Evolutionary conservation across 2,329 filamentous ascomycete species (phyloP), one percentile per base, ranked within the genome.

Genomic region (Dactylellina cionopaga): DNA sequence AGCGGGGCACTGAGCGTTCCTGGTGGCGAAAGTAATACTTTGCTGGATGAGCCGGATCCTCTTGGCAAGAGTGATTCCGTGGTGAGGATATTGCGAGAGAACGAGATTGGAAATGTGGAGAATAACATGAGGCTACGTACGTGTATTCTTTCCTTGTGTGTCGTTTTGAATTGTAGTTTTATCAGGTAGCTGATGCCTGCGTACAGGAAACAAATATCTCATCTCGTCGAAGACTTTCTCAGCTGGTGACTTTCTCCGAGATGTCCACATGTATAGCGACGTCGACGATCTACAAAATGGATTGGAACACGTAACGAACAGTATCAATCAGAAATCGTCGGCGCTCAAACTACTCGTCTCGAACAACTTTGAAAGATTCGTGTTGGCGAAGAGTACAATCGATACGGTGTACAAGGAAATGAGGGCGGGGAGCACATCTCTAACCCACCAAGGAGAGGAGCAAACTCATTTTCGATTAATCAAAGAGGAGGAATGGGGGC

Each of bases 371-470:
- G 96, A 99, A 81, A 90, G 94, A 75, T 99, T 99, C 82, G 95
- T 99, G 63, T 90, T 92, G 74, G 95, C 95, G 43, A 99, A 99
- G 81, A 92, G 94, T 15, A 98, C 94, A 5, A 98, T 99, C 78
- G 95, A 99, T 82, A 96, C 96, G 81, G 95, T 99, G 56, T 99
- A 99, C 82, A 96, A 89, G 74, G 95, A 99, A 80, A 99, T 99
- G 95, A 96, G 87, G 84, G 93, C 83, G 81, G 82, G 41, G 81
- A 85, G 63, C 78, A 81, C 47, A 78, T 81, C 54, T 71, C 79
- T 29, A 65, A 81, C 81, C 25, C 81, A 85, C 58, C 78, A 81
- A 35, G 78, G 81, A 52, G 75, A 77, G 63, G 52, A 75, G 69
- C 46, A 74, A 55, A 22, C 73, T 71, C 47, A 56, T 5, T 74